phyloP scores from a whole-genome alignment of 768 basidiomycete genomes.

The Suillus subaureus region DNA sequence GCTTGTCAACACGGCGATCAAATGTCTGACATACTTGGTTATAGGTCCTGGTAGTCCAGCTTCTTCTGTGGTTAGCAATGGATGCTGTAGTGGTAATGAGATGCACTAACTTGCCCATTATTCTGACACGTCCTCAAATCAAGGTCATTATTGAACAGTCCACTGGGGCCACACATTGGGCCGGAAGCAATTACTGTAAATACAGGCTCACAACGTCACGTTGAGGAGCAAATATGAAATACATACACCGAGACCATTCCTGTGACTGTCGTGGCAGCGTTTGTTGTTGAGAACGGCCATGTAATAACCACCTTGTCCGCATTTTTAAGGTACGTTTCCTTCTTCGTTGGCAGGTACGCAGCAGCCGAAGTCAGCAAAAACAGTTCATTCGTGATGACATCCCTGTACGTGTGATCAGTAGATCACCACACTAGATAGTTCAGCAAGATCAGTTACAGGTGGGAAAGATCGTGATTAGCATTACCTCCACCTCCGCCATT shows the following conservation, averaged over 20 bases:
- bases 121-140: slow-evolving; percentile 28
- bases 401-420: slow-evolving; percentile 56
- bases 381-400: slow-evolving; percentile 62
- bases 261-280: slow-evolving; percentile 1
- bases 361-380: slow-evolving; percentile 53
- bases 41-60: slow-evolving; percentile 59
- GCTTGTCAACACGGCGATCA: background rate
- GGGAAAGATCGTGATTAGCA: background rate
- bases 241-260: slow-evolving; percentile 35
- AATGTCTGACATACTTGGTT: slow-evolving; percentile 46
- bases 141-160: slow-evolving; percentile 34
- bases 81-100: background rate
- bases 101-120: slow-evolving; percentile 24
- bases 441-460: background rate
- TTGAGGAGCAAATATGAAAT: background rate
- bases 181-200: slow-evolving; percentile 29
- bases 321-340: slow-evolving; percentile 47
- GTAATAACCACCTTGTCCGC: slow-evolving; percentile 42
- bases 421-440: slow-evolving; percentile 55
- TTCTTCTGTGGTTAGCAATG: background rate
- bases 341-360: slow-evolving; percentile 42
- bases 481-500: slow-evolving; percentile 58
- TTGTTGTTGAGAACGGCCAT: background rate
- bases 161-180: slow-evolving; percentile 30
- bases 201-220: background rate